Evolutionary conservation across 2,329 filamentous ascomycete species (phyloP), one percentile per base, ranked within the genome.

Genomic region (Fusarium ambrosium): DNA sequence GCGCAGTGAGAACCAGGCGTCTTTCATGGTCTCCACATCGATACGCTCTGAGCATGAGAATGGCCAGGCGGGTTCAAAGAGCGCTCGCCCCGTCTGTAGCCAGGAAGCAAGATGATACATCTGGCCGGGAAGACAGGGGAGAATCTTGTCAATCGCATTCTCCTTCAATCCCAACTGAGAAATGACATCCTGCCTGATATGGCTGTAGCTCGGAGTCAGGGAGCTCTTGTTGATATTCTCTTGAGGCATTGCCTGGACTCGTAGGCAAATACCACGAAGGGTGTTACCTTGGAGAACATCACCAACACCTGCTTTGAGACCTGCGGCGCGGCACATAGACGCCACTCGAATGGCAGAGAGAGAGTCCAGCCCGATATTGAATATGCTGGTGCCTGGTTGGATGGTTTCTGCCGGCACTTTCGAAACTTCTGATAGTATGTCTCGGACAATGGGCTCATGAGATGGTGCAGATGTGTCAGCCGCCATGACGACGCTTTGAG

Each of bases 221-320:
- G 55, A 41, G 22, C 36, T 13, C 55, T 41, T 37, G 34, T 41
- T 59, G 9, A 24, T 29, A 14, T n/a, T 22, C 34, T 41, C 55
- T n/a, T 27, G 16, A 20, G 55, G 55, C 32, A 13, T 27, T 2
- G 36, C 34, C 20, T 59, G 55, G 22, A 59, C 36, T 41, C 34
- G 55, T 59, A 59, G 55, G 22, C 34, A 39, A 41, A 59, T 59
- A 59, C 55, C 55, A n/a, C 55, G 55, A 59, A 59, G 55, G 34
- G 55, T 59, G 22, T 41, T 59, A 36, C 55, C 55, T 3, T 59
- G 55, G 22, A 59, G 55, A 41, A 59, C 10, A 59, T 41, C 55
- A 22, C 22, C 55, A 59, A 59, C 55, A 29, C 55, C 55, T 59
- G 36, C 55, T 41, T 41, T 59, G 36, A 59, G 55, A 27, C 55